Percentiles rank a stretch among this genome's conserved stretches.
Evolutionary conservation across 169 alveolate species (phyloP).

Genomic region (Pseudocohnilembus persalinus): DNA sequence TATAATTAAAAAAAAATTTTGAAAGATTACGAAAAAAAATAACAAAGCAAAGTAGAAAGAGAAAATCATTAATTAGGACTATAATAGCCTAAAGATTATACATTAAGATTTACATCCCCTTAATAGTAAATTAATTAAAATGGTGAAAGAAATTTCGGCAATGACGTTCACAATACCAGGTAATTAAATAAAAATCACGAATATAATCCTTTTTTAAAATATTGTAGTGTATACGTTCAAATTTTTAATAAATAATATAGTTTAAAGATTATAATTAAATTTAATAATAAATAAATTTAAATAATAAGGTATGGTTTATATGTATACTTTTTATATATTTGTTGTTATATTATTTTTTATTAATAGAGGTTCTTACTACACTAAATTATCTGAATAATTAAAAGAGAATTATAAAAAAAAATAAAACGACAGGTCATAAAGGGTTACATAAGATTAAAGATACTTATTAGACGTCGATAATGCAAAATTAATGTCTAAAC

Average conservation of each 20-base stretch:
- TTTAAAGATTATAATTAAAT: background rate
- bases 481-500: background rate
- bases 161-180: too few species aligned
- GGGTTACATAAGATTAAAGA: background rate
- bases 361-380: too few species aligned
- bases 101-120: background rate
- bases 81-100: background rate
- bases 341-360: too few species aligned
- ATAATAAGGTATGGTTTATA: background rate
- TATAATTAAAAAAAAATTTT: too few species aligned
- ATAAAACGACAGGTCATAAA: background rate
- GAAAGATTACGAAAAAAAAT: background rate
- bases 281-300: too few species aligned
- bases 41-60: background rate
- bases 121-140: too few species aligned
- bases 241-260: too few species aligned
- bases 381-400: background rate
- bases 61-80: background rate
- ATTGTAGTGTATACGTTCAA: background rate
- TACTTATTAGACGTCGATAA: background rate
- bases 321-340: too few species aligned
- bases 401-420: background rate
- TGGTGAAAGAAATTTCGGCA: background rate
- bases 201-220: too few species aligned
- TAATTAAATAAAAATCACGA: too few species aligned